Evolutionary conservation across 2,329 filamentous ascomycete species (phyloP).

Genomic region (Aspergillus quadricinctus): DNA sequence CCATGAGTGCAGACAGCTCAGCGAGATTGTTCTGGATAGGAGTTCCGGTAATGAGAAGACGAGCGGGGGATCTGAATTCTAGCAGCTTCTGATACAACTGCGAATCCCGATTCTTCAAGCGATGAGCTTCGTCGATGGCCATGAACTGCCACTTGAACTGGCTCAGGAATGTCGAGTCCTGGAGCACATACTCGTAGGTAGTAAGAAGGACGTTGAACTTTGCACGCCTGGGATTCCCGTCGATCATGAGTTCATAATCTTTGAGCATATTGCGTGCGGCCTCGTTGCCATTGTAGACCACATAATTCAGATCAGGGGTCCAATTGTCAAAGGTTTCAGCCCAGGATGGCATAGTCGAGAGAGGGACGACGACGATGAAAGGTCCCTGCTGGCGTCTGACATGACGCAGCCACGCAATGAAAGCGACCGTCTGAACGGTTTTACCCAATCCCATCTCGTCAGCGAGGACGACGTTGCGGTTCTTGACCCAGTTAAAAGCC

Average conservation of each 20-base stretch:
- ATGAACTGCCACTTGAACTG: constrained; percentile 97
- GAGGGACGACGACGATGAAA: constrained; percentile 92
- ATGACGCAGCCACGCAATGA: constrained; percentile 95
- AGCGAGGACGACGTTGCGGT: constrained; percentile 92
- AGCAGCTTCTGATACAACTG: constrained; percentile 83
- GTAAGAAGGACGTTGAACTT: constrained; percentile 98
- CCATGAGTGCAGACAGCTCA: constrained; percentile 85
- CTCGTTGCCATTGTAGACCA: constrained; percentile 91
- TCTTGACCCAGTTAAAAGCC: constrained; percentile 90
- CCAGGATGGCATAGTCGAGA: constrained; percentile 97
- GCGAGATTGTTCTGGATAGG: constrained; percentile 96
- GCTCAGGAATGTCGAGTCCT: constrained; percentile 76
- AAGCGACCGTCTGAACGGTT: constrained; percentile 94
- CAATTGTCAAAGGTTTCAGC: constrained; percentile 96
- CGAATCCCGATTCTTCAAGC: constrained; percentile 92
- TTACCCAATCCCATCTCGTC: constrained; percentile 99
- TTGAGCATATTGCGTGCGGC: constrained; percentile 80
- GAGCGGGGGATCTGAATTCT: constrained; percentile 81
- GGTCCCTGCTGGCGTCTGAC: constrained; percentile 85
- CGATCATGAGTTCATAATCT: constrained; percentile 82
- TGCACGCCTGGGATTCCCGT: constrained; percentile 79
- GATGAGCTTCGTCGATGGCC: constrained; percentile 93
- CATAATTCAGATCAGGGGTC: constrained; percentile 94
- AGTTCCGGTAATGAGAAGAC: constrained; percentile 91
- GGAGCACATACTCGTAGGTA: constrained; percentile 93